Evolutionary conservation across 1,139 yeast genomes (phyloP), one percentile per base, ranked within the genome.

Genomic region (Kodamaea sp.): DNA sequence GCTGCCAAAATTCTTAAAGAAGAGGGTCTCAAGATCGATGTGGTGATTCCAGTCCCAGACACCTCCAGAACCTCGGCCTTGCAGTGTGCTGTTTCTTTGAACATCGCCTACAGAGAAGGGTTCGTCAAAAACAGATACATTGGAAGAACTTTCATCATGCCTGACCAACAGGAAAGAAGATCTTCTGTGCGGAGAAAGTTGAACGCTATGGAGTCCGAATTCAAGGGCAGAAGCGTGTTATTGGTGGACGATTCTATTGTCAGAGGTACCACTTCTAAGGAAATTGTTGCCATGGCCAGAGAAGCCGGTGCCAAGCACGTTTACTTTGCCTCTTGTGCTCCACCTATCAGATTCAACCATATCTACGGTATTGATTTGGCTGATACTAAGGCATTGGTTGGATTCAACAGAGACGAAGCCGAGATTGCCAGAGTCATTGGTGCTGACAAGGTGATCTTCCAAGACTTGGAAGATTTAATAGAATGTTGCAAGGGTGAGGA

Each of bases 111-210:
- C 65, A 79, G 97, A 57, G 99, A 92, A 66, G 99, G 97, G 16
- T 94, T 92, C 56, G 95, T 92, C 44, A 92, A 92, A 63, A 92
- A 92, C 68, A 78, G 97, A 54, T 92, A 92, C 55, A 95, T 92
- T 43, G 98, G 98, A 23, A 80, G 99, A 61, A 92, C 99, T 0
- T 92, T 92, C 57, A 92, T 92, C 55, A 92, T 92, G 99, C 97
- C 98, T 10, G 90, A 89, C 66, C 98, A 94, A 67, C 80, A 82
- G 59, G 95, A 89, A 63, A 80, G 99, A 62, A 81, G 90, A 38
- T 87, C 96, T 8, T 84, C 95, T 22, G 99, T 92, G 15, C 79
- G 98, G 57, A 78, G 96, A 52, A 92, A 92, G 66, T 74, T 92
- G 55, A 92, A 92, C 60, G 97, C 98, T 5, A 92, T 92, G 97